Base-by-base conservation (phyloP, 352 stramenopile genomes). In the Pythium biforme region DNA sequence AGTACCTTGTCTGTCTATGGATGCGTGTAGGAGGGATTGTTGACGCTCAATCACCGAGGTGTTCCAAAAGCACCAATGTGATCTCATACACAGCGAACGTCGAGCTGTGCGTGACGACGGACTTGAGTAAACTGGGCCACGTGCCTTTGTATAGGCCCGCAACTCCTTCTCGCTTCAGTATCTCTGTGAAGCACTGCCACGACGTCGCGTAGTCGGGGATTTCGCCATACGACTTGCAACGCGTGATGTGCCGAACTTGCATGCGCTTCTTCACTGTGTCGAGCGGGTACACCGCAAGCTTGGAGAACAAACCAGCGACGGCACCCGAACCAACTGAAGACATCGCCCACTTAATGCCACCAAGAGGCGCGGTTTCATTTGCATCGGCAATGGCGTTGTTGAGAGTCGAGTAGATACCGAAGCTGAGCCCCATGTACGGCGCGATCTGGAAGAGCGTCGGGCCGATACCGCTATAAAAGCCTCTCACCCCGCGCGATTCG, bases 191-290 rank as follows among this genome's bases (percentile, higher is more conserved):
- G 40, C 86, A 95, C 26, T 64, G 65, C 72, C 72, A 88, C 25
- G 84, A 81, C 10, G 74, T 85, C 22, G 59, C 57, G 55, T 95
- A 95, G 62, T 74, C 64, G 7, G 83, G 81, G 48, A 91, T 90
- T 25, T 79, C 65, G 31, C 86, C 86, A 59, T 92, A 95, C 5
- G 68, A 74, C 48, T 59, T 60, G 34, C 68, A 79, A 12, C 86
- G 82, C 39, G 73, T 74, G 12, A 95, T 70, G 33, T 88, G 72
- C n/a, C 85, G 83, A 75, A 95, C 86, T 62, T 98, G 95, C 75
- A 98, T 91, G 47, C 92, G 84, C 73, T 97, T 98, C 78, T 98
- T 98, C n/a, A 98, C 68, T 15, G 95, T 98, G 77, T 98, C 95
- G 11, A 98, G 64, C 3, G 95, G 95, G 76, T 98, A 98, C 20